These are phyloP conservation scores for Scleroderma bovista DNA, from an alignment of 768 basidiomycete species.

Conservation along the genomic window DNA sequence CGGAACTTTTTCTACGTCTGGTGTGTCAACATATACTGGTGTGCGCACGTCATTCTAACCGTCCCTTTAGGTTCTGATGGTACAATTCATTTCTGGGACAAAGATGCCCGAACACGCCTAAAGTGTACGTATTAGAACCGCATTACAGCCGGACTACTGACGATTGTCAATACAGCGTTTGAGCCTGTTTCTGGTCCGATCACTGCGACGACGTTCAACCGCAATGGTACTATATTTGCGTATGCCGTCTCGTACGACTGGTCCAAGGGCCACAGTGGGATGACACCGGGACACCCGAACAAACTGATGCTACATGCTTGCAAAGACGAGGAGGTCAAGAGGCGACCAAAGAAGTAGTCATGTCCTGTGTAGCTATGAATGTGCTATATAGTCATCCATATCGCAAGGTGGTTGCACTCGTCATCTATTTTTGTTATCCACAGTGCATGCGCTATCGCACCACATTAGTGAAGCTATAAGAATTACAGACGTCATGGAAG, in stretches of 20 bases:
- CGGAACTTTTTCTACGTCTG: constrained; percentile 82
- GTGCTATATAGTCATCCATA: neutral
- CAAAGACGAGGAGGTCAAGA: constrained; percentile 85
- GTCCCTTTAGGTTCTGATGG: constrained; percentile 65
- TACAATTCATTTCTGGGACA: constrained; percentile 92
- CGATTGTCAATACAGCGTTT: constrained; percentile 46
- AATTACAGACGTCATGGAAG: neutral
- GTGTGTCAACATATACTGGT: constrained; percentile 32
- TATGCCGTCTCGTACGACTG: constrained; percentile 93
- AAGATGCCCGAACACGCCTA: constrained; percentile 85
- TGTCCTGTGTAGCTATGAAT: neutral
- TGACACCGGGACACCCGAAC: constrained; percentile 63
- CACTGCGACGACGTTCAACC: constrained; percentile 77
- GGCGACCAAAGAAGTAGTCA: constrained; percentile 37
- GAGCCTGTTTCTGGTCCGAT: constrained; percentile 74
- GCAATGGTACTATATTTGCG: constrained; percentile 82
- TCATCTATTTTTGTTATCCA: neutral
- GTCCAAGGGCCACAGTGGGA: constrained; percentile 88
- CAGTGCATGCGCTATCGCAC: neutral
- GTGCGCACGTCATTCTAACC: constrained; percentile 9
- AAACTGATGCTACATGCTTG: constrained; percentile 81
- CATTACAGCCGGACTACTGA: neutral
- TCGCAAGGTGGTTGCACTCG: neutral
- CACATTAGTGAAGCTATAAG: constrained; percentile 1
- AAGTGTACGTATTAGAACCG: constrained; percentile 52